phyloP scores from a whole-genome alignment of 805 yeast species.

The Saccharomycopsis javanensis region DNA sequence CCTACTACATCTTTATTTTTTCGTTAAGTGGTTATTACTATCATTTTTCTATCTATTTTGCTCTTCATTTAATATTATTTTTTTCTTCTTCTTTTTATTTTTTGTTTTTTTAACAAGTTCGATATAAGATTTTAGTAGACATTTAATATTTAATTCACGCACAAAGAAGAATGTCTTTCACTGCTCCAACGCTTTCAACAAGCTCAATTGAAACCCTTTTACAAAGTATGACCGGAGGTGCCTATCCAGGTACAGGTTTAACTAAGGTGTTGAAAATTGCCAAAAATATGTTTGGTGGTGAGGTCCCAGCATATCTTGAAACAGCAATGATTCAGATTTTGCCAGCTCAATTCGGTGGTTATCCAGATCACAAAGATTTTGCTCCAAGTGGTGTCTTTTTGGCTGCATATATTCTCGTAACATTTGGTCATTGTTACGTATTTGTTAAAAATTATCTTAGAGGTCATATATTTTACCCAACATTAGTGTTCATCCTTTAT shows the following conservation, averaged over 20 bases:
- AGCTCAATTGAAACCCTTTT: constrained; percentile 3
- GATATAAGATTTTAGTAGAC: too few species aligned
- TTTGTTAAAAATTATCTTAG: constrained; percentile 39
- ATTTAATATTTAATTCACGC: too few species aligned
- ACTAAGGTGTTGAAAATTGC: constrained; percentile 27
- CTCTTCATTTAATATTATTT: background rate
- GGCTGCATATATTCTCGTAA: constrained; percentile 41
- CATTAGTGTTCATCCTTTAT: constrained; percentile 45
- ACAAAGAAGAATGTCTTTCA: background rate
- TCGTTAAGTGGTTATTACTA: background rate
- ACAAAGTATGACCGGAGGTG: constrained; percentile 28
- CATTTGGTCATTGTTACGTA: constrained; percentile 37
- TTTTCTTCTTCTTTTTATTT: background rate
- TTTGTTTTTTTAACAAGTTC: background rate
- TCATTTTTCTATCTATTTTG: background rate
- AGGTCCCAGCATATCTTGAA: constrained; percentile 33
- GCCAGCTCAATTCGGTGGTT: constrained; percentile 52
- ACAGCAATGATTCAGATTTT: constrained; percentile 26
- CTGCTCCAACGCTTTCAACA: background rate
- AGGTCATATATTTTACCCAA: constrained; percentile 52
- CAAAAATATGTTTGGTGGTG: constrained; percentile 29
- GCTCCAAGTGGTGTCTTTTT: constrained; percentile 54
- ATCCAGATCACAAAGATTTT: constrained; percentile 41
- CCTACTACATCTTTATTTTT: background rate
- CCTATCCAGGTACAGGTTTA: constrained; percentile 44